Conservation (phyloP, 2,329 filamentous ascomycete species). For the Coniella lustricola region DNA sequence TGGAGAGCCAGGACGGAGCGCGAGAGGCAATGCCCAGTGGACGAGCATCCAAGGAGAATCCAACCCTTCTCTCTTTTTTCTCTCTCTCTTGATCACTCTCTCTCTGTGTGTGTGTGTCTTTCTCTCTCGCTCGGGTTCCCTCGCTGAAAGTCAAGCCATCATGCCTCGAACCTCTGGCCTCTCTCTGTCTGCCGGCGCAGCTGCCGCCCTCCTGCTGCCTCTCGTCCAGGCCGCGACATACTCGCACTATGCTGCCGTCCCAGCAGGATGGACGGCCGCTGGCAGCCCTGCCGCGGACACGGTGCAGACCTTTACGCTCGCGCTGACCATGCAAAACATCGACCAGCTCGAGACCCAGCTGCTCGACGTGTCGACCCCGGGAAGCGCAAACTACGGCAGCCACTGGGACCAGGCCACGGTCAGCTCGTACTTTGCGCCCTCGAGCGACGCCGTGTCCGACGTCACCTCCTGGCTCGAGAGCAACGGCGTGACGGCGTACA, state of each 20-base stretch:
- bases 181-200: background rate
- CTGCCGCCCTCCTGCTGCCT: background rate
- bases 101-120: too few relatives aligned
- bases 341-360: conserved; percentile 17
- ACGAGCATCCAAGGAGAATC: too few relatives aligned
- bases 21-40: too few relatives aligned
- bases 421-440: conserved; percentile 17
- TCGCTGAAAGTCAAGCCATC: background rate
- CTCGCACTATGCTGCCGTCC: conserved; percentile 2
- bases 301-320: conserved; percentile 3
- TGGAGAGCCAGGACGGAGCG: too few relatives aligned
- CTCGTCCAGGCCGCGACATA: background rate
- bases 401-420: conserved; percentile 19
- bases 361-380: conserved; percentile 19
- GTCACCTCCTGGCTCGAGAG: conserved; percentile 19
- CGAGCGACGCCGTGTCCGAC: conserved; percentile 9
- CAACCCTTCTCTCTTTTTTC: too few relatives aligned
- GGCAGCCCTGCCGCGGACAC: background rate
- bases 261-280: background rate
- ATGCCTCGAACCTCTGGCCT: background rate
- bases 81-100: too few relatives aligned
- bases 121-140: too few relatives aligned
- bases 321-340: conserved; percentile 6
- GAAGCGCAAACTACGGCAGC: conserved; percentile 19
- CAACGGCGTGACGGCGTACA: conserved; percentile 18